A percentile compares a stretch with the other conserved stretches of the same genome.
phyloP scores from a whole-genome alignment of 441 rosid genomes.

The Mallotus repandus region DNA sequence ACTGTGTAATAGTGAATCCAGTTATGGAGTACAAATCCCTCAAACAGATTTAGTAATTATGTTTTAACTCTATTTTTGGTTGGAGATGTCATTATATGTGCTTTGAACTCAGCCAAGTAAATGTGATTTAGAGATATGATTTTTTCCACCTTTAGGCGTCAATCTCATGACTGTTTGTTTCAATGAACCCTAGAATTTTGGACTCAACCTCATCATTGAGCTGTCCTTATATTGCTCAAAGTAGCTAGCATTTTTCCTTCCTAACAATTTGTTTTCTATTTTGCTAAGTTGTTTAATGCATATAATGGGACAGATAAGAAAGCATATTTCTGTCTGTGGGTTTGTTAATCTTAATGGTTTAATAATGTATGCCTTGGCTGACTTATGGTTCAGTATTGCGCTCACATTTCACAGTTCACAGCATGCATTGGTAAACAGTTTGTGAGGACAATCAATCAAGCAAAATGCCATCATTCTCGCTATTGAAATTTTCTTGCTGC shows the following conservation, averaged over 20 bases:
- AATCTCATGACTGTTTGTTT: no score
- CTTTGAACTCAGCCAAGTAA: not conserved
- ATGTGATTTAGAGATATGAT: no score
- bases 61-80: not conserved
- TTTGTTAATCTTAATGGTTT: not conserved
- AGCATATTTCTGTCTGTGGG: not conserved
- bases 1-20: not conserved
- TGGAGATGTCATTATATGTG: not conserved
- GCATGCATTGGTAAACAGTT: no score
- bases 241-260: not conserved
- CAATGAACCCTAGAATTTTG: no score
- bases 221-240: not conserved
- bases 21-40: not conserved
- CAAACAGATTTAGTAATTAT: not conserved
- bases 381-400: not conserved
- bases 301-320: not conserved
- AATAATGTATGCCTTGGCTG: not conserved
- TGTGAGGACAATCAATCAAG: not conserved
- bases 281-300: not conserved
- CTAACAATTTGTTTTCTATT: not conserved
- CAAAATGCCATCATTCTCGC: not conserved
- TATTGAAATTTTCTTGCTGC: not conserved
- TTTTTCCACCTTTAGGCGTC: no score
- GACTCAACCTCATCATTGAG: no score
- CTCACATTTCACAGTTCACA: not conserved